Percentiles rank a stretch among this genome's conserved stretches.
Evolutionary conservation across 2,329 filamentous ascomycete species (phyloP).

Genomic region (Chaetomiaceae sp.): DNA sequence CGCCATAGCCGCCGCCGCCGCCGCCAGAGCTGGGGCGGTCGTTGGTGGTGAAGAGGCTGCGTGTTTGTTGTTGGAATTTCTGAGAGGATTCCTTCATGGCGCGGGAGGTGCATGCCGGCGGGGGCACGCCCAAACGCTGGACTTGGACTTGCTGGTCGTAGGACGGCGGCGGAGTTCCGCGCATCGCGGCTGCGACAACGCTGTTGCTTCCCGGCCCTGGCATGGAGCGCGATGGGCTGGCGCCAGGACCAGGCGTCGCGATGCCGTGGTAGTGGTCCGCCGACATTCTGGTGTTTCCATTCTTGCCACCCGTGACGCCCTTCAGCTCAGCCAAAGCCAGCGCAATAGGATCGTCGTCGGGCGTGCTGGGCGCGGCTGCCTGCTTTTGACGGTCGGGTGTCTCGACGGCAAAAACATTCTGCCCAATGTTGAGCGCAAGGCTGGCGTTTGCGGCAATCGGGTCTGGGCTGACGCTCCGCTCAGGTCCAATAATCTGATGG

Average conservation of each 20-base stretch:
- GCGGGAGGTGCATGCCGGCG: constrained; percentile 85
- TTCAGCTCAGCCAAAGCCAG: constrained; percentile 89
- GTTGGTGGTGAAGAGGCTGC: constrained; percentile 63
- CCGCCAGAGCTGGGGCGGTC: constrained; percentile 36
- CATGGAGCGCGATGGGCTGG: constrained; percentile 37
- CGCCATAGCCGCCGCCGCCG: constrained; percentile 23
- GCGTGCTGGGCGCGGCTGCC: constrained; percentile 35
- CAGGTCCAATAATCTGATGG: constrained; percentile 34
- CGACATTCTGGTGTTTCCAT: constrained; percentile 77
- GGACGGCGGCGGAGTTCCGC: constrained; percentile 78
- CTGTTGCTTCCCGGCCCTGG: constrained; percentile 36
- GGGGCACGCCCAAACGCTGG: constrained; percentile 78
- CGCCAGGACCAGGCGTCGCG: constrained; percentile 60
- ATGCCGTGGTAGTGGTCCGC: constrained; percentile 95
- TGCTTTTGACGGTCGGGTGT: constrained; percentile 62
- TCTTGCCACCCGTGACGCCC: constrained; percentile 70
- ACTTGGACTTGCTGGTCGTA: constrained; percentile 73
- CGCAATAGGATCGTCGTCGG: constrained; percentile 84
- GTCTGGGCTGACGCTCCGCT: constrained; percentile 63
- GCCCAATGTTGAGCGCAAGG: constrained; percentile 88
- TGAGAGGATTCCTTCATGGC: constrained; percentile 95
- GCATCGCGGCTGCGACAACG: constrained; percentile 50
- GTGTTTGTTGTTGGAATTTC: constrained; percentile 77
- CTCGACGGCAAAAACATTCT: constrained; percentile 92
- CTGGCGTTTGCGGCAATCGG: constrained; percentile 88